Evolutionary conservation across 139 green algal species (phyloP), one percentile per base, ranked within the genome.

Genomic region (Raphidocelis subcapitata): DNA sequence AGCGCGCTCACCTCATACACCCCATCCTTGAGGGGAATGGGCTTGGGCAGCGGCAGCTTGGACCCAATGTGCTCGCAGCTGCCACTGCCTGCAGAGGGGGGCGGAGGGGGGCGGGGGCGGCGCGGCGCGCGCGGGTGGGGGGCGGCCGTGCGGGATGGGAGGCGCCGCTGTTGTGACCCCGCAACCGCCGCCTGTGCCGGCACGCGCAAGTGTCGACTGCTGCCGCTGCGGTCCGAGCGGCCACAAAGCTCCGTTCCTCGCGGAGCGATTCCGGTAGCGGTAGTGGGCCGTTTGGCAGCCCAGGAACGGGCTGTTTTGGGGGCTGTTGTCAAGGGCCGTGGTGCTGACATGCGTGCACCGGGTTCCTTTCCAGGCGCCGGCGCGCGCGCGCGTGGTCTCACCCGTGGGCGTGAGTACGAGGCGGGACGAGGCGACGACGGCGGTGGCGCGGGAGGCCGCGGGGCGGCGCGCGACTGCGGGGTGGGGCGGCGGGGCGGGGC

Each of bases 1-100:
- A n/a, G n/a, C 8, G 8, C 8, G 41, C 41, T 12, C 41, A 49
- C 72, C 57, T 78, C 72, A 36, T 71, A 78, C 47, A 81, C 33
- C 32, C 79, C 79, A 47, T 84, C 73, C 23, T 76, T 71, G 21
- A 84, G 68, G 3, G 23, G 23, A 5, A 81, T 68, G 5, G 56
- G 32, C 5, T 49, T 26, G 0, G 79, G 79, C 31, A 62, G 2
- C 0, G 36, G n/a, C 47, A 84, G 68, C 63, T 80, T 60, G 44
- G 80, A 73, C 18, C 75, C 77, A 2, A 84, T 74, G 56, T 84
- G 79, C 10, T 75, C 68, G 36, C 5, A 69, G 73, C 23, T 73
- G 62, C 79, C 79, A 20, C n/a, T 76, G 54, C 79, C 79, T 77
- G 70, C 47, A 41, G 3, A 10, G 23, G 10, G 4, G 26, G 31